Evolutionary conservation across 2,329 filamentous ascomycete genomes (phyloP).

Genomic region (Botrytis tulipae): DNA sequence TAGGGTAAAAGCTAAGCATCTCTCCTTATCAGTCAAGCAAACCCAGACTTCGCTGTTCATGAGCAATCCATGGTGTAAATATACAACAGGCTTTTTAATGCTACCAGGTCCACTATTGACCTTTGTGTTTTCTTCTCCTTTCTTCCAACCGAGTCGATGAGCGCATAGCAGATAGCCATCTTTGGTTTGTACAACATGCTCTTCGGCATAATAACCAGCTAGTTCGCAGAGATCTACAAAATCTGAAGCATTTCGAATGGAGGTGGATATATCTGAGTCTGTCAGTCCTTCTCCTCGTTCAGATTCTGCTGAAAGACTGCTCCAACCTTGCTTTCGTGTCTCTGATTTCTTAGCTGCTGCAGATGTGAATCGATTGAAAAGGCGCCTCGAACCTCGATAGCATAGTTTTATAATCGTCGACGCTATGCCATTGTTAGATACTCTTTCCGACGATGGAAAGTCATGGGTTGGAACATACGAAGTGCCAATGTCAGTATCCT

Average conservation of each 20-base stretch:
- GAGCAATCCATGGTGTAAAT: constrained; percentile 90
- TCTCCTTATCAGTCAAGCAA: constrained; percentile 79
- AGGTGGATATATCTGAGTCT: constrained; percentile 60
- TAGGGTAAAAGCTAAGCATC: constrained; percentile 83
- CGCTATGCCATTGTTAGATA: constrained; percentile 48
- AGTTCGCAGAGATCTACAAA: constrained; percentile 92
- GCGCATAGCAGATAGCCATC: constrained; percentile 92
- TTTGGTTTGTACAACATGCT: constrained; percentile 91
- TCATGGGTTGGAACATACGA: constrained; percentile 53
- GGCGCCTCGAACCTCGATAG: constrained; percentile 75
- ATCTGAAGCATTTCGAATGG: constrained; percentile 81
- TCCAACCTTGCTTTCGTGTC: constrained; percentile 62
- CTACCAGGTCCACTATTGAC: constrained; percentile 71
- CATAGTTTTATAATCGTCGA: constrained; percentile 76
- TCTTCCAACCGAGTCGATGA: constrained; percentile 80
- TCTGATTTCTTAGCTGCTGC: constrained; percentile 66
- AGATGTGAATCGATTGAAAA: constrained; percentile 78
- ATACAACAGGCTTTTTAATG: constrained; percentile 79
- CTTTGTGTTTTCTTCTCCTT: constrained; percentile 73
- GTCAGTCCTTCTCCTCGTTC: constrained; percentile 41
- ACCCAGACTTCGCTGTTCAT: constrained; percentile 99
- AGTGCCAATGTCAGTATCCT: constrained; percentile 84
- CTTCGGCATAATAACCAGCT: constrained; percentile 90
- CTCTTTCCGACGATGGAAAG: background rate
- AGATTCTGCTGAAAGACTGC: constrained; percentile 58